Percentiles rank a stretch among this genome's conserved stretches.
Conservation (phyloP, 768 basidiomycete species). For the Favolaschia claudopus region DNA sequence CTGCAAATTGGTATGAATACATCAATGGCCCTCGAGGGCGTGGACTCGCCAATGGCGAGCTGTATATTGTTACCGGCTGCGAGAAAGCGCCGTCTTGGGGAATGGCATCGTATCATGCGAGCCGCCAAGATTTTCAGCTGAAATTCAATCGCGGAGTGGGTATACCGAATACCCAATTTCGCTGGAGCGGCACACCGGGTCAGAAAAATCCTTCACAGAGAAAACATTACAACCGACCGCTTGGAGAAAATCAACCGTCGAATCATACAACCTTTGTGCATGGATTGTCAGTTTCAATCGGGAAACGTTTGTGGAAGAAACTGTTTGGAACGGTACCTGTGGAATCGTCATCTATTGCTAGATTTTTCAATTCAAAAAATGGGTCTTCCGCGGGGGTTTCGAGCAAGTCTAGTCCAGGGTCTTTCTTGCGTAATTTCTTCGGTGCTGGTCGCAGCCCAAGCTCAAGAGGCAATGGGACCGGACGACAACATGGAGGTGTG, state of each 20-base stretch:
- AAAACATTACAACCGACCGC: too few species aligned
- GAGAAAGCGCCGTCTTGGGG: slow-evolving; percentile 26
- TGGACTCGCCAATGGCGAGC: slow-evolving; percentile 10
- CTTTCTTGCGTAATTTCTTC: too few species aligned
- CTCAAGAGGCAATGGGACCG: too few species aligned
- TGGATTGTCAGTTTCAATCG: not conserved
- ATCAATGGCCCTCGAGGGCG: slow-evolving; percentile 7
- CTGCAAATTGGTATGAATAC: slow-evolving; percentile 22
- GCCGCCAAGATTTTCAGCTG: not conserved
- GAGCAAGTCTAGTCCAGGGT: too few species aligned
- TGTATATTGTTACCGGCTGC: slow-evolving; percentile 29
- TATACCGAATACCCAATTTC: not conserved
- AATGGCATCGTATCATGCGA: slow-evolving; percentile 14
- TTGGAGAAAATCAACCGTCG: not conserved
- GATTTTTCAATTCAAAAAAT: not conserved
- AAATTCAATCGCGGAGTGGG: not conserved
- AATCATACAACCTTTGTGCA: not conserved
- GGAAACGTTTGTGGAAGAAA: not conserved
- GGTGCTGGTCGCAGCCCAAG: too few species aligned
- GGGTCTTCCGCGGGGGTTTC: not conserved
- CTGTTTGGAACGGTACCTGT: not conserved
- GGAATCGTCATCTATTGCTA: not conserved
- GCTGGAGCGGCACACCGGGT: not conserved
- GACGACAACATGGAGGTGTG: too few species aligned
- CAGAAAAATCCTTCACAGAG: not conserved